Base-by-base conservation (phyloP, 2,329 filamentous ascomycete species). In the Metarhizium rileyi region DNA sequence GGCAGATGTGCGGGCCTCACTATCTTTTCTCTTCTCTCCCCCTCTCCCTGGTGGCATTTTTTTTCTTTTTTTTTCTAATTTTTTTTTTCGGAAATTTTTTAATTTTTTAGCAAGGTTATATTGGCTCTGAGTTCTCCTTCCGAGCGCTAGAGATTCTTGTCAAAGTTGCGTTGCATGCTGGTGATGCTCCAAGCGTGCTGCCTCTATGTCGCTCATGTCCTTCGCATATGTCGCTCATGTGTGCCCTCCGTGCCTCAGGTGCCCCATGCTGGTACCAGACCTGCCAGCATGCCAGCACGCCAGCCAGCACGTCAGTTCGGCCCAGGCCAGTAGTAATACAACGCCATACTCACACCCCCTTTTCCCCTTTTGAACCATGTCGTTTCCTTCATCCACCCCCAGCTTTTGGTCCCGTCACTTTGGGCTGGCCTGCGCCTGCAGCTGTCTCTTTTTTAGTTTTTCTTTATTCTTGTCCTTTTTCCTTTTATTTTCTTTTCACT, bases 241-340 rank as follows among this genome's bases (percentile, higher is more conserved):
- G 18, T 33, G 30, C 30, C 30, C 16, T 16, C 35, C 16, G 18
- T 38, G 9, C 38, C 22, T 20, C n/a, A n/a, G n/a, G n/a, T n/a
- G n/a, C n/a, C n/a, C 22, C 38, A 42, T 14, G 38, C 38, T 42
- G 38, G 38, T 25, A 23, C 12, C 12, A 12, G 7, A 23, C 12
- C 38, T 47, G 33, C 9, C 45, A 6, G 30, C 27, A 25, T n/a
- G 28, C 44, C 44, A 35, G 44, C 20, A n/a, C 28, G 26, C 44
- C 44, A 38, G 44, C 28, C 36, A 28, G 25, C 46, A 45, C 42
- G 45, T 23, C 48, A 46, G 46, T 46, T 35, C 45, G 14, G 30
- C 20, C 14, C 26, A 22, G 16, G n/a, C n/a, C 4, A 26, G 16
- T 10, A 33, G 10, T 12, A 33, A 10, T 16, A 14, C 30, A 3